Base-by-base conservation (phyloP, 768 basidiomycete species). In the Auricularia auricula-judae region DNA sequence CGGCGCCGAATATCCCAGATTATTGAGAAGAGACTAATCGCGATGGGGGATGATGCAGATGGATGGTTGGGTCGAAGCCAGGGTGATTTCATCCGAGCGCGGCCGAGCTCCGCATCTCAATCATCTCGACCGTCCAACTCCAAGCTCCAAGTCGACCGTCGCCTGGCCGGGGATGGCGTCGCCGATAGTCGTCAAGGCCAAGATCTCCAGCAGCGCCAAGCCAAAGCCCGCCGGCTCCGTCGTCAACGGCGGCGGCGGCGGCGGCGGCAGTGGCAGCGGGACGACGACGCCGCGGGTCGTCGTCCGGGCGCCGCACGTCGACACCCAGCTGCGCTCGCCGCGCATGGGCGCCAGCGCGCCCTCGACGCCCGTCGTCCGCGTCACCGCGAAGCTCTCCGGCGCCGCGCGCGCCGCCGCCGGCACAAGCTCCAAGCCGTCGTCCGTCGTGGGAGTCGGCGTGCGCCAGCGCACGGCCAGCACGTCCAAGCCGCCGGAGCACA, bases 361-460 rank as follows among this genome's bases (percentile, higher is more conserved):
- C 1, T 62, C 68, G 14, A 7, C 35, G 62, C 8, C 62, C 72
- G 14, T 73, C 74, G 36, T 76, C 73, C n/a, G 66, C 74, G 61
- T 70, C 74, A 36, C 29, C 36, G 63, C 18, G 23, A 58, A 47
- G 11, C 21, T 43, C 14, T 67, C 62, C 83, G 29, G 29, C 29
- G 29, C 29, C 29, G 29, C 29, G 29, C 29, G 86, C 68, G 83
- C 85, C 5, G 86, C 85, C 53, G 86, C 84, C 29, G 29, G 11
- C 81, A 83, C 12, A 76, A 78, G 5, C 72, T 77, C 0, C 76
- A 85, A 29, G 81, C 84, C 29, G 83, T 83, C 14, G 85, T 85
- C 67, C 71, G 66, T 63, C 70, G 69, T 62, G 33, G 62, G 68
- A 1, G 65, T 66, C 59, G 23, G 67, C 29, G 42, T 67, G 68